Conservation (phyloP, 2,329 filamentous ascomycete species). For the Pseudogymnoascus sp. region DNA sequence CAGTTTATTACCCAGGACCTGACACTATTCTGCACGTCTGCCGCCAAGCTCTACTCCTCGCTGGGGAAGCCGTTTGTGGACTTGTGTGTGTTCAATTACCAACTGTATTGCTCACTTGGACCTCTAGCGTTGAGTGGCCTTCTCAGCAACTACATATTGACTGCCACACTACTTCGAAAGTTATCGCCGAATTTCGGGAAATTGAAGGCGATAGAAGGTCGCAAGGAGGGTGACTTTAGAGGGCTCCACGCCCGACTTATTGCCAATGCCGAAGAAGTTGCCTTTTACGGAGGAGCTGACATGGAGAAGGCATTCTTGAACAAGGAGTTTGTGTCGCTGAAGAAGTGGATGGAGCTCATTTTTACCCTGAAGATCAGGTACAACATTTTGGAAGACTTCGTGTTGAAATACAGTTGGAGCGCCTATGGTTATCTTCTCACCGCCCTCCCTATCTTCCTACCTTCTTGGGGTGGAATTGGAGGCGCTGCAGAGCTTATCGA, state of each 20-base stretch:
- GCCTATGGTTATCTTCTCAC: slow-evolving; percentile 93
- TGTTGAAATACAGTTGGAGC: slow-evolving; percentile 97
- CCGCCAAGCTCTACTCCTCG: slow-evolving; percentile 88
- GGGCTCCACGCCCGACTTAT: slow-evolving; percentile 85
- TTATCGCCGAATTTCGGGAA: slow-evolving; percentile 95
- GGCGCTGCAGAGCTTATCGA: slow-evolving; percentile 59
- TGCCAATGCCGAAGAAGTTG: slow-evolving; percentile 94
- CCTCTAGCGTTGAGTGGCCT: slow-evolving; percentile 80
- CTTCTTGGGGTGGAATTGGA: slow-evolving; percentile 82
- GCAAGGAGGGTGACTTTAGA: slow-evolving; percentile 91
- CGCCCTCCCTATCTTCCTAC: slow-evolving; percentile 86
- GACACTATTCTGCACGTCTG: slow-evolving; percentile 87
- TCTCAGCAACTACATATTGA: slow-evolving; percentile 87
- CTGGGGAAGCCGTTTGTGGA: slow-evolving; percentile 98
- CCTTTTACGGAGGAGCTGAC: slow-evolving; percentile 91
- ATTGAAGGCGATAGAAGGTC: slow-evolving; percentile 89
- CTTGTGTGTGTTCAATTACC: slow-evolving; percentile 94
- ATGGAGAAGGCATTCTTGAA: slow-evolving; percentile 92
- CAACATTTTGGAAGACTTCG: slow-evolving; percentile 97
- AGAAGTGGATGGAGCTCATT: slow-evolving; percentile 96
- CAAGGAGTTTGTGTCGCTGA: slow-evolving; percentile 83
- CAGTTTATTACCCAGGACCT: slow-evolving; percentile 98
- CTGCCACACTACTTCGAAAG: slow-evolving; percentile 77
- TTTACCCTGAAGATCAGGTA: slow-evolving; percentile 97
- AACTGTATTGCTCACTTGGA: slow-evolving; percentile 84